These are phyloP conservation scores for Colletotrichum orbiculare DNA, from an alignment of 2,329 filamentous ascomycete genomes.

Conservation along the genomic window DNA sequence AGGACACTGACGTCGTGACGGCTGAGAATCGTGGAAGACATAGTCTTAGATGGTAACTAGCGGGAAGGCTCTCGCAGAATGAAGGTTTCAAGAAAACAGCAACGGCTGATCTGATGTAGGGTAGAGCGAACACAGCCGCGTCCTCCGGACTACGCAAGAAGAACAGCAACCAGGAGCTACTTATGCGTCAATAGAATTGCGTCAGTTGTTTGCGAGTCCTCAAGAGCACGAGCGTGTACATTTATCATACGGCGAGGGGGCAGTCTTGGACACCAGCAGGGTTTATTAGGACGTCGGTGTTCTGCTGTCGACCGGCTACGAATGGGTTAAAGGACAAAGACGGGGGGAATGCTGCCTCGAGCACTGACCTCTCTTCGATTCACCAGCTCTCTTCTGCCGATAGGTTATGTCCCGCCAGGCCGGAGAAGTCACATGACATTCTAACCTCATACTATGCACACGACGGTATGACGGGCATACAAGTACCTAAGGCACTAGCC, in stretches of 20 bases:
- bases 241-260: slow-evolving; percentile 12
- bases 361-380: slow-evolving; percentile 8
- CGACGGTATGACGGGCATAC: slow-evolving; percentile 21
- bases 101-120: background rate
- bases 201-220: too few species aligned
- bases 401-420: background rate
- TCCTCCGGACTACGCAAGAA: too few species aligned
- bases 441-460: too few species aligned
- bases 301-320: slow-evolving; percentile 36
- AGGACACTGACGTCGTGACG: slow-evolving; percentile 70
- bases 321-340: slow-evolving; percentile 28
- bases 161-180: too few species aligned
- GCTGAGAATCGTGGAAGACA: slow-evolving; percentile 64
- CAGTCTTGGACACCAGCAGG: background rate
- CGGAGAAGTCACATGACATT: background rate
- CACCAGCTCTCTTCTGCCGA: background rate
- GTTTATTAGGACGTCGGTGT: slow-evolving; percentile 14
- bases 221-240: background rate
- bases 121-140: too few species aligned
- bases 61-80: background rate
- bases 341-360: slow-evolving; percentile 19
- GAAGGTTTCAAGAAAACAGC: slow-evolving; percentile 1
- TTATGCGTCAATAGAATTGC: too few species aligned
- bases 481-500: too few species aligned
- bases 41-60: slow-evolving; percentile 41